Percentiles rank a stretch among this genome's conserved stretches.
phyloP scores from a whole-genome alignment of 179 eudicot genomes.

The Silene vulgaris region DNA sequence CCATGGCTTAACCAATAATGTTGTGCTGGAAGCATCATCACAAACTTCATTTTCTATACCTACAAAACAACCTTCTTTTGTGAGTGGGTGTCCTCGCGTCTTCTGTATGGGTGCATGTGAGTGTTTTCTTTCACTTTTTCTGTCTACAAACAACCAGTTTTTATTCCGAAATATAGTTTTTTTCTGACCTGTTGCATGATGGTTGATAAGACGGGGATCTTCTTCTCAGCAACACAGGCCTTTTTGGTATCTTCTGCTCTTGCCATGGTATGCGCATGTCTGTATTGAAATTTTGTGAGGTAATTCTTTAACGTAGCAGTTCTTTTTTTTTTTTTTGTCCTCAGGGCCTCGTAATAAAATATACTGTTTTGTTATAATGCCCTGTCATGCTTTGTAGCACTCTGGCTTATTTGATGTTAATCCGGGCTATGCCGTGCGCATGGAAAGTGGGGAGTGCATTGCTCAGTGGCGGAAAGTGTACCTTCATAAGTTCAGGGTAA shows the following conservation, averaged over 20 bases:
- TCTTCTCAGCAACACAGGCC: conserved; percentile 55
- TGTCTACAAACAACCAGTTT: conserved; percentile 1
- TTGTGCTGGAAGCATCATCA: conserved; percentile 23
- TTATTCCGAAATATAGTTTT: background rate
- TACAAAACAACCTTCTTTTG: conserved; percentile 24
- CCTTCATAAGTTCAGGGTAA: conserved; percentile 49
- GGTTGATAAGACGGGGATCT: conserved; percentile 52
- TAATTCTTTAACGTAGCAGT: conserved; percentile 24
- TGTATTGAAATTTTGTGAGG: conserved; percentile 55
- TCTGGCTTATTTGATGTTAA: conserved; percentile 50
- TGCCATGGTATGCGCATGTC: conserved; percentile 72
- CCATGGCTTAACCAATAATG: conserved; percentile 22
- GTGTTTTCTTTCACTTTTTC: conserved; percentile 21
- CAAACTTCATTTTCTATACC: conserved; percentile 26
- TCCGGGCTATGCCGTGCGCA: conserved; percentile 58
- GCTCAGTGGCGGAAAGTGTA: conserved; percentile 64
- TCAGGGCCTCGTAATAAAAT: background rate
- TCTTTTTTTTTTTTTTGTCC: background rate
- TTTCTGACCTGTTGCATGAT: conserved; percentile 27
- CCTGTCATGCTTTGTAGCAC: conserved; percentile 45
- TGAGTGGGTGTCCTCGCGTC: conserved; percentile 51
- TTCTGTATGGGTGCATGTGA: conserved; percentile 59
- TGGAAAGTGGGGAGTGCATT: conserved; percentile 64
- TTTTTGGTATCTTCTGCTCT: conserved; percentile 61
- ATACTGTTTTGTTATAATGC: conserved; percentile 16